Base-by-base conservation (phyloP, 306 rosid genomes). In the Fragaria vesca region DNA sequence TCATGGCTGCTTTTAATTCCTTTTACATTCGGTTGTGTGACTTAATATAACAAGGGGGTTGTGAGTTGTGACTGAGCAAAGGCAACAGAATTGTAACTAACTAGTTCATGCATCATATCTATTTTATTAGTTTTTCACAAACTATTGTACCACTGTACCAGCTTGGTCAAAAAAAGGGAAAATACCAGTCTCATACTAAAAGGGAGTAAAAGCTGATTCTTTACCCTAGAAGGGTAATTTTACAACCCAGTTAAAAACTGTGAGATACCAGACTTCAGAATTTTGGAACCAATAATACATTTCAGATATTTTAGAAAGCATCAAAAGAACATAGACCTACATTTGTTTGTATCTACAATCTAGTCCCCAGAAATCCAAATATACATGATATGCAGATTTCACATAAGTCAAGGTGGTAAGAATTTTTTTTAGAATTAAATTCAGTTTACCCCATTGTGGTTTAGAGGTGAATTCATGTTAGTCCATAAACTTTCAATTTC, bases 1-100 rank as follows among this genome's bases (percentile, higher is more conserved):
- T 81, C 69, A 76, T 88, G 81, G 75, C 72, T 71, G 77, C 75
- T 74, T 76, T 79, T 55, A 74, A 74, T 28, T 79, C 66, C 12
- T 58, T 79, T 46, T 16, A 57, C 47, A 40, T 70, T 36, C 62
- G 58, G 61, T 69, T 73, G 48, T 71, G 77, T 70, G 63, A 75
- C 74, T 67, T 77, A 28, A 45, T 67, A 66, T 72, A 38, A 72
- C n/a, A 36, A 34, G 13, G 12, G 7, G 2, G 20, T 6, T 6
- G 45, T 6, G 10, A 6, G 20, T 8, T 21, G 48, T 48, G 52
- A 13, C 54, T 48, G 1, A 1, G 18, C 3, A 48, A 42, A 26
- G 62, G 40, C 74, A 47, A 70, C 30, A 47, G 62, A n/a, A 11
- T n/a, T 12, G 36, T 38, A 72, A 8, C 43, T 10, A 71, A 47